These are phyloP conservation scores for Clonostachys chloroleuca DNA, from an alignment of 2,329 filamentous ascomycete genomes.

Conservation along the genomic window DNA sequence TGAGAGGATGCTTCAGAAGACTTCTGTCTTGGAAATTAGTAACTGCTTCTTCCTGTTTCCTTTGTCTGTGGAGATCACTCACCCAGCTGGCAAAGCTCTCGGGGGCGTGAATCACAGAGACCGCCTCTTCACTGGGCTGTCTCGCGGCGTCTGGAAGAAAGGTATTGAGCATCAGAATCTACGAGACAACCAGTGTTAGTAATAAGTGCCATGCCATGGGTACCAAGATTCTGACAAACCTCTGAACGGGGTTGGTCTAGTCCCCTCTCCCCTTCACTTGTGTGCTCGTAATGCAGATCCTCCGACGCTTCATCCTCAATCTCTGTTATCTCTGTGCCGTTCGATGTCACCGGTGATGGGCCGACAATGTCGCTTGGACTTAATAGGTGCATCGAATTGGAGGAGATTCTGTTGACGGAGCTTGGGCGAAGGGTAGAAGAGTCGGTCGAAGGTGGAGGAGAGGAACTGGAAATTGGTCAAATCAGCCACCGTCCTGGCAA, in stretches of 20 bases:
- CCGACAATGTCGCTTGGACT: slow-evolving; percentile 69
- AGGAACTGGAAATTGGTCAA: slow-evolving; percentile 15
- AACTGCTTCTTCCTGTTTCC: not conserved
- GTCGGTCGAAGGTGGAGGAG: slow-evolving; percentile 29
- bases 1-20: slow-evolving; percentile 31
- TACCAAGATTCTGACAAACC: slow-evolving; percentile 11
- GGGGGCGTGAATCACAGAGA: slow-evolving; percentile 89
- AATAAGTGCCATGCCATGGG: not conserved
- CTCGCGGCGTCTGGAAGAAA: slow-evolving; percentile 53
- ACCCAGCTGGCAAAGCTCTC: slow-evolving; percentile 81
- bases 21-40: slow-evolving; percentile 26
- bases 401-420: slow-evolving; percentile 41
- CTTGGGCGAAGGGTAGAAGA: slow-evolving; percentile 46
- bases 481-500: not conserved
- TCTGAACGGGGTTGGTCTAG: slow-evolving; percentile 16
- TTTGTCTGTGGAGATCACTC: not conserved
- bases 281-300: slow-evolving; percentile 38
- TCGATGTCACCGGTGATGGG: slow-evolving; percentile 81
- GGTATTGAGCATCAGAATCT: slow-evolving; percentile 45
- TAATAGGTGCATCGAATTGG: slow-evolving; percentile 50
- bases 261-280: slow-evolving; percentile 4
- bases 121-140: slow-evolving; percentile 65
- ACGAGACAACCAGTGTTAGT: slow-evolving; percentile 26
- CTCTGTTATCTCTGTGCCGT: slow-evolving; percentile 77
- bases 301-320: slow-evolving; percentile 75